Percentiles rank a stretch among this genome's conserved stretches.
Evolutionary conservation across 805 yeast species (phyloP).

Genomic region (Ogataea trehalophila): DNA sequence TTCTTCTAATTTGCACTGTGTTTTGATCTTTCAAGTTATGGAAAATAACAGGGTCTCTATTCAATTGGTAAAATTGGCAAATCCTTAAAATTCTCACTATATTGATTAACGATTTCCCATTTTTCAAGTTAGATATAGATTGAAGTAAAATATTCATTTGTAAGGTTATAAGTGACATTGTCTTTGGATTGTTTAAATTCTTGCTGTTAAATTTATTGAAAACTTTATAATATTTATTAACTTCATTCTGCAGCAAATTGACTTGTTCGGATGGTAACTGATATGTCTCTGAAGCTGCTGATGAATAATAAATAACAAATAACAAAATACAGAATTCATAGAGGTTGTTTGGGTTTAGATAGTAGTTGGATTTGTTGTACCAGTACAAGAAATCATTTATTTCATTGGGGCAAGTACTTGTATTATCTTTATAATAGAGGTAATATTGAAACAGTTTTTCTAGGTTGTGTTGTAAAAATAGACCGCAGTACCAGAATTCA

Average conservation of each 20-base stretch:
- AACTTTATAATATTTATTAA: constrained; percentile 16
- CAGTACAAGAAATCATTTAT: constrained; percentile 35
- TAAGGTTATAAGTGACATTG: constrained; percentile 18
- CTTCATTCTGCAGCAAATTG: constrained; percentile 11
- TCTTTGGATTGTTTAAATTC: constrained; percentile 20
- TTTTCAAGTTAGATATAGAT: constrained; percentile 21
- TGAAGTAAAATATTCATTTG: constrained; percentile 22
- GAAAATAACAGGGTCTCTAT: constrained; percentile 55
- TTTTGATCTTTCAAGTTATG: constrained; percentile 45
- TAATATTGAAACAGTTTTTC: constrained; percentile 16
- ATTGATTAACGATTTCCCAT: constrained; percentile 22
- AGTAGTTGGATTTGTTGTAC: constrained; percentile 35
- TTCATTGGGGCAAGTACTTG: constrained; percentile 9
- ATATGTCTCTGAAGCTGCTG: constrained; percentile 10
- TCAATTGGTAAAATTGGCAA: constrained; percentile 35
- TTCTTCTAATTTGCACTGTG: constrained; percentile 47
- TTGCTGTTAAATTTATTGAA: constrained; percentile 13
- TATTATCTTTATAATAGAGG: constrained; percentile 6
- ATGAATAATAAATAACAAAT: constrained; percentile 18
- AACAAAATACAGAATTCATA: constrained; percentile 18
- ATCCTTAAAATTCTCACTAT: constrained; percentile 20
- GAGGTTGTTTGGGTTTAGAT: constrained; percentile 13
- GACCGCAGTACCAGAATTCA: constrained; percentile 42
- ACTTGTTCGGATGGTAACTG: constrained; percentile 7
- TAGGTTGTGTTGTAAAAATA: constrained; percentile 18